Percentiles rank a stretch among this genome's conserved stretches.
phyloP scores from a whole-genome alignment of 257 asterid species.

The Solanum microdontum region DNA sequence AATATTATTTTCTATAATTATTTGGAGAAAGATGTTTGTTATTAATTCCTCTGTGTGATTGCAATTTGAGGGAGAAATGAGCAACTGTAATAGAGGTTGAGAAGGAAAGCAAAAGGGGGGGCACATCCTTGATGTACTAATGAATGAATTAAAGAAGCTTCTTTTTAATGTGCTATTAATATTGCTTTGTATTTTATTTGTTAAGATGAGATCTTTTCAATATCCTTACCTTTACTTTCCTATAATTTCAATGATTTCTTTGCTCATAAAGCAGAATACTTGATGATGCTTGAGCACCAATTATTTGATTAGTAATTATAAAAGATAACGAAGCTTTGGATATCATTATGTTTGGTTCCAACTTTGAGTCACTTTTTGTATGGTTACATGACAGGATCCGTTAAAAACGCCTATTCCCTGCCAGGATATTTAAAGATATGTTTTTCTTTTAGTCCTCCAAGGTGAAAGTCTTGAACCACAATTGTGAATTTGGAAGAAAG shows the following conservation, averaged over 20 bases:
- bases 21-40: neutral
- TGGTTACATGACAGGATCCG: slow-evolving; percentile 42
- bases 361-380: neutral
- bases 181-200: neutral
- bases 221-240: neutral
- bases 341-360: slow-evolving; percentile 16
- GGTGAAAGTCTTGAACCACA: neutral
- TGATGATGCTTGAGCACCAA: neutral
- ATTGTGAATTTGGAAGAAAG: neutral
- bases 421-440: neutral
- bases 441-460: neutral
- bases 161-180: neutral
- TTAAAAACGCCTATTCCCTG: slow-evolving; percentile 20
- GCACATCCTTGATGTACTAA: neutral
- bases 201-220: neutral
- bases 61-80: neutral
- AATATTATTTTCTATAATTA: neutral
- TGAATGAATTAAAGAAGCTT: neutral
- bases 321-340: slow-evolving; percentile 15
- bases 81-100: neutral
- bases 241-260: neutral
- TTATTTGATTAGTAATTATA: neutral
- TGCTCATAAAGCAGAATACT: neutral
- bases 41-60: neutral
- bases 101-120: neutral